Base-by-base conservation (phyloP, 345 rosid species). In the Gossypium turneri region DNA sequence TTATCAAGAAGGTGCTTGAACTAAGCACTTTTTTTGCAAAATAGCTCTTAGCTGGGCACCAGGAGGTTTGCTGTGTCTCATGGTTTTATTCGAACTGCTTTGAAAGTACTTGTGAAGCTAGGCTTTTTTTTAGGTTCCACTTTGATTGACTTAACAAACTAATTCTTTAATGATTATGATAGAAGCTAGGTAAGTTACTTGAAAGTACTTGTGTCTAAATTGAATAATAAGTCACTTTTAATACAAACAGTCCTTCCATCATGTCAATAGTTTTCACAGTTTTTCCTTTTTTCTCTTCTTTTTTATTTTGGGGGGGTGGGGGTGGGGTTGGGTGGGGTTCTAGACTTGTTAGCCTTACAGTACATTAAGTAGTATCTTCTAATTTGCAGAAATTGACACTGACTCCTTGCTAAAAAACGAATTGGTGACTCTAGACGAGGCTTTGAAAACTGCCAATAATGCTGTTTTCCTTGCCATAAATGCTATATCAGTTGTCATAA, bases 361-460 rank as follows among this genome's bases (percentile, higher is more conserved):
- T 61, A 64, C 22, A 3, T 11, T 44, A 9, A 57, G 51, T 65
- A 29, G 25, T 44, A 67, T 60, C 27, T 80, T 75, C 53, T 62
- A 24, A 1, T 77, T 41, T 79, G 43, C 88, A 94, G 98, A 91
- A 87, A 88, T 94, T 81, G 97, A 90, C 79, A 85, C 92, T 11
- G 92, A 94, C 78, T 79, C 81, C 67, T 86, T 94, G 74, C 95
- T 94, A 11, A 85, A 92, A 77, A 92, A 88, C 77, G 97, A 92
- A 72, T 58, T 85, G 80, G 94, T 92, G 70, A 94, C 98, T 45
- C 85, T 94, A 70, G 97, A 94, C 17, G 97, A 90, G 85, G 98
- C 97, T 73, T 77, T 94, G 79, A 90, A 82, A 85, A 88, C 86
- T 77, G 97, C 95, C 74, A 89, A 94, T 84, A 86, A 74, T 83